phyloP scores from a whole-genome alignment of 2,329 filamentous ascomycete genomes.

The Aspergillus niger region DNA sequence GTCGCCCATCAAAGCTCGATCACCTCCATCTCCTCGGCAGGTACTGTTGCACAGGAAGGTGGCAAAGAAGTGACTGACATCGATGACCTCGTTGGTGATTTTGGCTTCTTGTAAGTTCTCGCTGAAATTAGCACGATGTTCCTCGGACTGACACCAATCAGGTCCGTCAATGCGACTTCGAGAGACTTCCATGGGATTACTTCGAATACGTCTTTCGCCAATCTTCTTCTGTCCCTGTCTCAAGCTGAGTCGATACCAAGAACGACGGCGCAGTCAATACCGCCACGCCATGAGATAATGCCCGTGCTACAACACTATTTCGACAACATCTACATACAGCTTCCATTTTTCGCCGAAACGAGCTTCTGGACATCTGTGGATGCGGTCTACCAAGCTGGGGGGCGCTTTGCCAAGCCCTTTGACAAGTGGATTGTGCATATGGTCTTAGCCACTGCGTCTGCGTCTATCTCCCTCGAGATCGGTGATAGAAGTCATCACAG shows the following conservation, averaged over 20 bases:
- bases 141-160: conserved; percentile 40
- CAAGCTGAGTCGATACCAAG: conserved; percentile 71
- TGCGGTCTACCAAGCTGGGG: conserved; percentile 73
- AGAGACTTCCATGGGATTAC: conserved; percentile 89
- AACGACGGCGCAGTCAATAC: conserved; percentile 63
- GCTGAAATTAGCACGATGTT: conserved; percentile 2
- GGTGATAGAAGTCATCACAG: conserved; percentile 65
- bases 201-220: conserved; percentile 88
- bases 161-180: conserved; percentile 90
- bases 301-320: conserved; percentile 80
- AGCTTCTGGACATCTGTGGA: conserved; percentile 76
- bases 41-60: conserved; percentile 41
- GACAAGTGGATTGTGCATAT: conserved; percentile 88
- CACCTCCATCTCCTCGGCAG: conserved; percentile 34
- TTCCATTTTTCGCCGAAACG: conserved; percentile 81
- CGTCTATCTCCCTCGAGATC: conserved; percentile 67
- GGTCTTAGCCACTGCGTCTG: conserved; percentile 81
- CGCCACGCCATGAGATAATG: conserved; percentile 68
- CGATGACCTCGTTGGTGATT: conserved; percentile 88
- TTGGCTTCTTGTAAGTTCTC: conserved; percentile 75
- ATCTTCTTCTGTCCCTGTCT: conserved; percentile 81
- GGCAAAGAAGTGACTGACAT: conserved; percentile 78
- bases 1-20: conserved; percentile 39
- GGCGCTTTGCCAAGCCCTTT: conserved; percentile 61
- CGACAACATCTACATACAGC: conserved; percentile 74